Base-by-base conservation (phyloP, 2,329 filamentous ascomycete species). In the Aspergillus phoenicis region DNA sequence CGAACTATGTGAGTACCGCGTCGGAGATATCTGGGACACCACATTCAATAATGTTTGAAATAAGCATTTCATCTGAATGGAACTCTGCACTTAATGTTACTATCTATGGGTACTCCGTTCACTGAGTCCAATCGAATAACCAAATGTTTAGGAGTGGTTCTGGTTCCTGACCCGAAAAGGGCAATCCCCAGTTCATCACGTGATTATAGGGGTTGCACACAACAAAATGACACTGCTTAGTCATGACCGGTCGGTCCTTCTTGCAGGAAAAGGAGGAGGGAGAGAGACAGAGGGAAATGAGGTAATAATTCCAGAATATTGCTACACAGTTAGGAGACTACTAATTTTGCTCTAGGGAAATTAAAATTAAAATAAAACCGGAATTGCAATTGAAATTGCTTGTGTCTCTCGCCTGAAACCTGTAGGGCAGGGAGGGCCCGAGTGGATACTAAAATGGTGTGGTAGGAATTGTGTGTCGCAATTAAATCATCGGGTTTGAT, bases 401-500 rank as follows among this genome's bases (percentile, higher is more conserved):
- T 45, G 20, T 45, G 33, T 36, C 11, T 49, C 8, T 30, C 22
- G 45, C 45, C 24, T 49, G 45, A 49, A 49, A 49, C 45, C 45
- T n/a, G 26, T 49, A 49, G 47, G 47, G 47, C 47, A 26, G 28
- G 24, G 45, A 24, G 45, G 20, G 22, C 11, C 24, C 10, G 24
- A 30, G 47, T 51, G 47, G 47, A 30, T 30, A 30, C 28, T 30
- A 26, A 28, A 33, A 20, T 36, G 33, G 33, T 36, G 17, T 30
- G 15, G 4, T 30, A 30, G 10, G 10, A 30, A 30, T 30, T 30
- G 28, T 30, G 15, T 51, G 26, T 51, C 7, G 47, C 47, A 17
- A 51, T 51, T 51, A 33, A 11, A 51, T 49, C 45, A 49, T 33
- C 24, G n/a, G 24, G 47, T 49, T 49, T 49, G 47, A 49, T 49